A percentile compares a stretch with the other conserved stretches of the same genome.
phyloP scores from a whole-genome alignment of 257 asterid species.

The Solanum sejunctum region DNA sequence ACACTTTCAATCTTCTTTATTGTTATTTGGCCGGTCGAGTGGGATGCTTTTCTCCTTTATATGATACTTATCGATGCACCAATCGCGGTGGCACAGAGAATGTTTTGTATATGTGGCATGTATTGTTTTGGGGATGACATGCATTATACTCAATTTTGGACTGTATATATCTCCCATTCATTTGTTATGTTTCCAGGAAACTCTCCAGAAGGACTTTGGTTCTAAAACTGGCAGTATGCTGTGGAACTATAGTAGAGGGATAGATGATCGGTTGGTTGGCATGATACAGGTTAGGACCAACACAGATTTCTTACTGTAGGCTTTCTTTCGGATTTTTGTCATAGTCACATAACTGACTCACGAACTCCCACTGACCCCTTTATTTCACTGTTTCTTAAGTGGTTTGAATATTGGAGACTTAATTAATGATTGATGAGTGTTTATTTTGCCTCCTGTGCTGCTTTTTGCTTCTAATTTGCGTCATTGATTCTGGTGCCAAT shows the following conservation, averaged over 20 bases:
- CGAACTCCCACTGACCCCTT: neutral
- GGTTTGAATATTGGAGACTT: neutral
- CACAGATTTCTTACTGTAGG: neutral
- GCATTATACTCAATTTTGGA: neutral
- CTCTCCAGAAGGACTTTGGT: constrained; percentile 90
- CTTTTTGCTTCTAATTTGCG: neutral
- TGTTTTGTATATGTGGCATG: neutral
- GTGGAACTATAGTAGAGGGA: constrained; percentile 87
- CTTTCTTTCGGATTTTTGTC: neutral
- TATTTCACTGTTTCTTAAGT: neutral
- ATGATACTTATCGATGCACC: neutral
- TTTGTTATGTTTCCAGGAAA: constrained; percentile 46
- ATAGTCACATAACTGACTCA: neutral
- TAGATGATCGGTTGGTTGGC: constrained; percentile 73
- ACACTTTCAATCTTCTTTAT: neutral
- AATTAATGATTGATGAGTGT: neutral
- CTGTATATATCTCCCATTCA: neutral
- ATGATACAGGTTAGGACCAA: constrained; percentile 31
- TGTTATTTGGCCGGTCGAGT: neutral
- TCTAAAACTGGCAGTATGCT: constrained; percentile 84
- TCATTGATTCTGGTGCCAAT: neutral
- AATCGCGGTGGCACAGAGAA: neutral
- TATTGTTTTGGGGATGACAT: neutral
- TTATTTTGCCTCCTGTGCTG: neutral
- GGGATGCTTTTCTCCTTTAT: neutral